Percentiles rank a stretch among this genome's conserved stretches.
These are phyloP conservation scores for Sporothrix inflata DNA, from an alignment of 2,329 filamentous ascomycete species.

Conservation along the genomic window DNA sequence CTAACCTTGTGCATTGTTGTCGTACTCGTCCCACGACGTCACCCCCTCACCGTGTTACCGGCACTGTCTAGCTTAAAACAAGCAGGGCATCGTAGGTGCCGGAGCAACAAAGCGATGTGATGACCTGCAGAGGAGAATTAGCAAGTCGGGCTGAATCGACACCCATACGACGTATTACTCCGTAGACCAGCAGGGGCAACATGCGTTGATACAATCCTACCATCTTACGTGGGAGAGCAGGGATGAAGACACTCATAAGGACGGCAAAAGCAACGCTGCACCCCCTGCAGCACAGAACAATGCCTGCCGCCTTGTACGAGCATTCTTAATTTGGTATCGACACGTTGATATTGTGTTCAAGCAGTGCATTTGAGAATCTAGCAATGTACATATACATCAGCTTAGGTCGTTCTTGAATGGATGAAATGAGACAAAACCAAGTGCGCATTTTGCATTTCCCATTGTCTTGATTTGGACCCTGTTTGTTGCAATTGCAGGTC, in stretches of 20 bases:
- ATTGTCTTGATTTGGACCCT: background rate
- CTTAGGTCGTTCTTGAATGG: no score
- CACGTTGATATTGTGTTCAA: background rate
- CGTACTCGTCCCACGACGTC: background rate
- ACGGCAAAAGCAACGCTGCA: background rate
- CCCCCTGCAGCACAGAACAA: background rate
- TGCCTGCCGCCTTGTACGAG: background rate
- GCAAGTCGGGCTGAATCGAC: background rate
- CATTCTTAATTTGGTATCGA: background rate
- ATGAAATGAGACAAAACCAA: background rate
- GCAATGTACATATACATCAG: no score
- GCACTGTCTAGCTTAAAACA: background rate
- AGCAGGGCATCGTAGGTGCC: background rate
- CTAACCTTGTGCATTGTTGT: background rate
- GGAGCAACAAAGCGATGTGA: background rate
- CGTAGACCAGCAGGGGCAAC: background rate
- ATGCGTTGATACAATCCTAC: conserved; percentile 3
- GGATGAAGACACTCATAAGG: background rate
- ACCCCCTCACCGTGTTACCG: background rate
- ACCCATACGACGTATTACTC: background rate
- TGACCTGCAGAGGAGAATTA: background rate
- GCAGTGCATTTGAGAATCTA: no score
- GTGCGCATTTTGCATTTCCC: background rate
- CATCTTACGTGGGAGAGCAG: conserved; percentile 8
- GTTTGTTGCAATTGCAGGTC: no score